Evolutionary conservation across 208 protist species (phyloP), one percentile per base, ranked within the genome.

Genomic region (Wallacemonas sp.): DNA sequence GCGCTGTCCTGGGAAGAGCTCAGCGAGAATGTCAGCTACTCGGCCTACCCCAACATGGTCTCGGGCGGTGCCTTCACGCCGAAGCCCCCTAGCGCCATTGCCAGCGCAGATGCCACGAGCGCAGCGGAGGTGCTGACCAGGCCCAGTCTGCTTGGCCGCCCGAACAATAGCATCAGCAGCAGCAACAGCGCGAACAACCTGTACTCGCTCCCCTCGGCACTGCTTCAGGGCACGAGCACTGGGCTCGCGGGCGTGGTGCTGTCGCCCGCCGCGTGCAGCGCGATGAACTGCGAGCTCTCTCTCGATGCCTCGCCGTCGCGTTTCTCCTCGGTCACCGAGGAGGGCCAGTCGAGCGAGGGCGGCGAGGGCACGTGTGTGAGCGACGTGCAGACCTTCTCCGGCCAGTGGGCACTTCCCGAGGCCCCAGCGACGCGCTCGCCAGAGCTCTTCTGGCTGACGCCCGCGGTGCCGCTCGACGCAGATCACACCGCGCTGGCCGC

Each of bases 261-360:
- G 48, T 33, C 48, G 48, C 48, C 32, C 23, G 20, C 41, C 25
- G 33, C 3, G 50, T 46, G 41, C 29, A 20, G 23, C 32, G 32
- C 31, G 18, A 41, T 41, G 36, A 41, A 14, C 36, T 41, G 36
- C 36, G 36, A 41, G 7, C 32, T 33, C 38, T 38, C n/a, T 23
- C 4, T 29, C 18, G 28, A 28, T 50, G 33, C 59, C 42, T 50
- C 38, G 22, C 50, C 65, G 26, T 71, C 23, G 3, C 71, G 44
- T 46, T 77, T 28, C 32, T 61, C 46, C 12, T 67, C 31, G 44
- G 66, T 45, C 25, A 72, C 36, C n/a, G n/a, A n/a, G 44, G 65
- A 32, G 65, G 70, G 57, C 49, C 65, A 39, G 48, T 62, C 50
- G 33, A 67, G 26, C n/a, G 14, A 41, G 36, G 36, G 12, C 29